phyloP scores from a whole-genome alignment of 805 yeast genomes.

The Schwanniomyces vanrijiae region DNA sequence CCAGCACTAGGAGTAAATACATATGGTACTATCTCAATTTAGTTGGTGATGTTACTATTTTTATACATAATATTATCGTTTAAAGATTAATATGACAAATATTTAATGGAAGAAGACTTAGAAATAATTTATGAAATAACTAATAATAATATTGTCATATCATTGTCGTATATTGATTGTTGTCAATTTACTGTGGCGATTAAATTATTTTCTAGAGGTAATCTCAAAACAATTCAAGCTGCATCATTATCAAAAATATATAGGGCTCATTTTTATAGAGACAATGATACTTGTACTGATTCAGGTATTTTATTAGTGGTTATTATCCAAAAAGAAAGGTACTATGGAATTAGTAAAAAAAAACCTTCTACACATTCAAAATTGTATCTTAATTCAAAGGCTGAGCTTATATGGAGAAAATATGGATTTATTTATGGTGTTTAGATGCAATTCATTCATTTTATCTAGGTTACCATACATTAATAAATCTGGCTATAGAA shows the following conservation, averaged over 20 bases:
- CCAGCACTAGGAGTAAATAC: background rate
- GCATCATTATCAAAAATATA: slow-evolving; percentile 5
- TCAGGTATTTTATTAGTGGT: slow-evolving; percentile 3
- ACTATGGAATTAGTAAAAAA: slow-evolving; percentile 6
- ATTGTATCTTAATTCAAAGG: background rate
- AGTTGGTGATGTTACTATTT: slow-evolving; percentile 42
- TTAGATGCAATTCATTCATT: slow-evolving; percentile 8
- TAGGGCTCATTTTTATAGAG: slow-evolving; percentile 8
- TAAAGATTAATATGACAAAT: background rate
- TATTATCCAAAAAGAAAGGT: slow-evolving; percentile 7
- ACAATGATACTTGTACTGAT: slow-evolving; percentile 5
- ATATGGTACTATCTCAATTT: slow-evolving; percentile 26
- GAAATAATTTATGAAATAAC: background rate
- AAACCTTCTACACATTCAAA: slow-evolving; percentile 1
- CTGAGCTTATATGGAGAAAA: slow-evolving; percentile 8
- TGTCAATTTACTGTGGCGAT: background rate
- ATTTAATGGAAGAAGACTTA: background rate
- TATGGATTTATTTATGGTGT: slow-evolving; percentile 6
- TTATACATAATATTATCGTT: slow-evolving; percentile 39
- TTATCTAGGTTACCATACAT: slow-evolving; percentile 1
- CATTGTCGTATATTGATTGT: background rate
- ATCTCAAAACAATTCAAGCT: slow-evolving; percentile 6
- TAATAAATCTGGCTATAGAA: background rate
- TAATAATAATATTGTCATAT: background rate
- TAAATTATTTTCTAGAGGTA: background rate